These are phyloP conservation scores for Megacollybia marginata DNA, from an alignment of 768 basidiomycete species.

Conservation along the genomic window DNA sequence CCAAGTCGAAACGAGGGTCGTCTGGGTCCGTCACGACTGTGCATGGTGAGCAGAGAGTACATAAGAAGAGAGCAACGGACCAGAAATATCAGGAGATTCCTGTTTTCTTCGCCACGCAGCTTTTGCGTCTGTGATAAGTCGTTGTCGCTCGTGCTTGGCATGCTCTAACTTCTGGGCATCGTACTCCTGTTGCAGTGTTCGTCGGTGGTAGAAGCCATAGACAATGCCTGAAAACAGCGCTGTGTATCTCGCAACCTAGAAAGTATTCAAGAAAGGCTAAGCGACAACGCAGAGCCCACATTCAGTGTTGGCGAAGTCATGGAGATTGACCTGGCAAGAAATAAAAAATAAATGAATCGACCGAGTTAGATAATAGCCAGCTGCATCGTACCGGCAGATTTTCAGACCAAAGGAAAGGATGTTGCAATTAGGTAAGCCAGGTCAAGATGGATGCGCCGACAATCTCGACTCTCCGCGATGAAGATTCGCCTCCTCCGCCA, in stretches of 20 bases:
- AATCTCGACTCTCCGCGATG: conserved; percentile 72
- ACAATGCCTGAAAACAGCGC: conserved; percentile 80
- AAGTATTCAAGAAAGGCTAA: conserved; percentile 1
- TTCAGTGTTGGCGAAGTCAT: conserved; percentile 77
- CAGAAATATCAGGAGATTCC: not conserved
- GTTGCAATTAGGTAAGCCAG: conserved; percentile 15
- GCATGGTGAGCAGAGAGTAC: not conserved
- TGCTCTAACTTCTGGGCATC: conserved; percentile 58
- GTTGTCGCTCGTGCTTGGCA: not conserved
- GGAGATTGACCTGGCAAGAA: not conserved
- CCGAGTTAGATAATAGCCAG: not conserved
- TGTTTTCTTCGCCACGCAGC: not conserved
- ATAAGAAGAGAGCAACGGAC: not conserved
- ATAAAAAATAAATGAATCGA: not conserved
- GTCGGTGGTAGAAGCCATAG: conserved; percentile 91
- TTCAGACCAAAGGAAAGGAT: not conserved
- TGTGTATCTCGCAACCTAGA: conserved; percentile 89
- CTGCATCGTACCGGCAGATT: not conserved
- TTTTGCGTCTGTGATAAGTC: not conserved
- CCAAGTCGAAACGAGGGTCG: conserved; percentile 92
- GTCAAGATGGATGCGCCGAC: conserved; percentile 74
- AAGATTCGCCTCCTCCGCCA: conserved; percentile 52
- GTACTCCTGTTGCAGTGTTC: conserved; percentile 77
- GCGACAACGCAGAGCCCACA: conserved; percentile 35
- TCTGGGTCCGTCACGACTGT: conserved; percentile 91